Evolutionary conservation across 2,329 filamentous ascomycete species (phyloP), one percentile per base, ranked within the genome.

Genomic region (Fonsecaea erecta): DNA sequence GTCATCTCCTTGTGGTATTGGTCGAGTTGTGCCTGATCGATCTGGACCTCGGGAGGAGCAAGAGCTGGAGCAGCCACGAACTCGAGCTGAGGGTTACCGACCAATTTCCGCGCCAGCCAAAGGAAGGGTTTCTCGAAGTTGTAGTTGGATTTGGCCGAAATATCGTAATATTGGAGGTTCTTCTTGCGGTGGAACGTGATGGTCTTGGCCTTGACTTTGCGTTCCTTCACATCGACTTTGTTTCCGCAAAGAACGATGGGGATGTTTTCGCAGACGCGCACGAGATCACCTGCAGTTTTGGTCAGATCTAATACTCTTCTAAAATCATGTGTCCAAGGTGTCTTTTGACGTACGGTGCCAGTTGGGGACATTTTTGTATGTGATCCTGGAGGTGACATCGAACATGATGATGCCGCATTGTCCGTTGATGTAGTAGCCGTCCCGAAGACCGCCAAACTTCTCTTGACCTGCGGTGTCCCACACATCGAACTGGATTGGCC

Each of bases 111-210:
- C 74, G 93, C 94, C 75, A 99, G 90, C 95, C 95, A 98, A 75
- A 98, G 90, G 92, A 99, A 98, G 71, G 94, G 94, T 89, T 98
- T 99, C 90, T 98, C 94, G 82, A 98, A 98, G 89, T 98, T 98
- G 86, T 99, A 98, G 88, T 98, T 98, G 78, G 93, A 97, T 87
- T 98, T 99, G 83, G 95, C 95, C 48, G 93, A 97, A 80, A 98
- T 98, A 76, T 98, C 95, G 87, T 99, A 99, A 88, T 98, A 99
- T 84, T 99, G 95, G 60, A 99, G 90, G 84, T 98, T 99, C 90
- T 99, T 99, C 92, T 99, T 99, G 84, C 95, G 92, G 88, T 99
- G 95, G 91, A 99, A 99, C 73, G 95, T 99, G 83, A 99, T 99
- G 79, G 94, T 96, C 92, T 99, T 99, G 79, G 95, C 95, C 90